A percentile compares a stretch with the other conserved stretches of the same genome.
phyloP scores from a whole-genome alignment of 108 stramenopile genomes.

The Nannochloropsis gaditana region DNA sequence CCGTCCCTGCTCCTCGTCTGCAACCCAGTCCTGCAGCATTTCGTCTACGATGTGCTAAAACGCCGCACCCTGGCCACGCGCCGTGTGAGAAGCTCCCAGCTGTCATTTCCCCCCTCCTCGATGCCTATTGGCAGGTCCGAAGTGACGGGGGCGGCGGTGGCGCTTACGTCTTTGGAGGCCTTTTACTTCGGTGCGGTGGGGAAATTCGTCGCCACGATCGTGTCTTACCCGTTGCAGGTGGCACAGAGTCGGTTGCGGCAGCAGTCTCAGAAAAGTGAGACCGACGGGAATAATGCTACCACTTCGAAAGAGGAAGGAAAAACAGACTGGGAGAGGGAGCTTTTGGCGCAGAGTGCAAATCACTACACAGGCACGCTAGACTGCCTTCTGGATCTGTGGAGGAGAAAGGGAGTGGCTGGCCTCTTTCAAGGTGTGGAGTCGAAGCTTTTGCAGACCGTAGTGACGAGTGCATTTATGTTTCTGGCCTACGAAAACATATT shows the following conservation, averaged over 20 bases:
- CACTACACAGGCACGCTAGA: slow-evolving; percentile 62
- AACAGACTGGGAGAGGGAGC: not conserved
- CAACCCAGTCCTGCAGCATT: slow-evolving; percentile 87
- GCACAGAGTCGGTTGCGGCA: slow-evolving; percentile 61
- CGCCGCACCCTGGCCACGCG: slow-evolving; percentile 23
- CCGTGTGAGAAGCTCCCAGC: not conserved
- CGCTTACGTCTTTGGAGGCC: slow-evolving; percentile 59
- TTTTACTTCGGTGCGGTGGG: slow-evolving; percentile 78
- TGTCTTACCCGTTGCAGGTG: slow-evolving; percentile 81
- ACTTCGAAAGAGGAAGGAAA: not conserved
- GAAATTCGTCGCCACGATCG: slow-evolving; percentile 74
- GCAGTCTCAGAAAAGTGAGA: not conserved
- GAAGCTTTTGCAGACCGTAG: slow-evolving; percentile 78
- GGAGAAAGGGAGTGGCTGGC: slow-evolving; percentile 59
- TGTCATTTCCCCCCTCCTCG: not conserved
- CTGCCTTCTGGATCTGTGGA: slow-evolving; percentile 63
- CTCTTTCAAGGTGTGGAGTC: slow-evolving; percentile 80
- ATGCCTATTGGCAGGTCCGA: not conserved
- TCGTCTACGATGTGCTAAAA: slow-evolving; percentile 75
- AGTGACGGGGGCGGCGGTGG: not conserved
- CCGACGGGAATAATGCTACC: not conserved
- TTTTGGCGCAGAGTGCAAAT: not conserved
- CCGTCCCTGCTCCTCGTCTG: slow-evolving; percentile 80
- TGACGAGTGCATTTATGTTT: slow-evolving; percentile 63
- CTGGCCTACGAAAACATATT: slow-evolving; percentile 80